phyloP scores from a whole-genome alignment of 805 yeast species.

The Lachancea meyersii region DNA sequence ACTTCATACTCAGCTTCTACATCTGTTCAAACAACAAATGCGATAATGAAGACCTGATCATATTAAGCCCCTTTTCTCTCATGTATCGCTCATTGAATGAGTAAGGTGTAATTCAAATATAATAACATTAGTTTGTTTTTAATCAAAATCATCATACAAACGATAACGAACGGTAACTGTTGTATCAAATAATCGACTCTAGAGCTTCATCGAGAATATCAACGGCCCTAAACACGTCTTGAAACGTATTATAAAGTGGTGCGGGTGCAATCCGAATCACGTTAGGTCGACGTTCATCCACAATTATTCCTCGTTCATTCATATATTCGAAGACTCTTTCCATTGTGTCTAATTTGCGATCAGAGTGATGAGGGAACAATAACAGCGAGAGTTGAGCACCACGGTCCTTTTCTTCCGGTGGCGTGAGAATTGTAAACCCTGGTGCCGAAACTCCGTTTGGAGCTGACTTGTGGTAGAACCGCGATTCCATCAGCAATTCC shows the following conservation, averaged over 20 bases:
- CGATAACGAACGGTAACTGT: not conserved
- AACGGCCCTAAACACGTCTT: constrained; percentile 50
- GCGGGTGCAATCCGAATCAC: constrained; percentile 88
- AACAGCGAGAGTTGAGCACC: constrained; percentile 82
- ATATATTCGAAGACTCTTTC: constrained; percentile 47
- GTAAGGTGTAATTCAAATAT: no score
- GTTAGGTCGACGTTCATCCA: constrained; percentile 85
- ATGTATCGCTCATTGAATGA: no score
- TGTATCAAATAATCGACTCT: constrained; percentile 8
- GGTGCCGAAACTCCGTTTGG: constrained; percentile 6
- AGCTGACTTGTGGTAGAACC: constrained; percentile 37
- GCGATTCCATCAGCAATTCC: constrained; percentile 39
- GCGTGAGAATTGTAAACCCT: constrained; percentile 67
- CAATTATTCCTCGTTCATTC: constrained; percentile 54
- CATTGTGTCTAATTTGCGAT: constrained; percentile 47
- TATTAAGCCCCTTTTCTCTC: no score
- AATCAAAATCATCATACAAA: no score
- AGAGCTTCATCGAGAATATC: constrained; percentile 40
- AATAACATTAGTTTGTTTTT: no score
- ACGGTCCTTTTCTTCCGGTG: constrained; percentile 46
- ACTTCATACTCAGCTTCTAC: constrained; percentile 51
- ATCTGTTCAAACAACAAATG: constrained; percentile 31
- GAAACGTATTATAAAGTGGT: constrained; percentile 74
- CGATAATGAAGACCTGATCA: not conserved
- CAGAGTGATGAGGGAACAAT: constrained; percentile 47